Conservation (phyloP, 176 grass and related monocot genomes). For the Eragrostis curvula region DNA sequence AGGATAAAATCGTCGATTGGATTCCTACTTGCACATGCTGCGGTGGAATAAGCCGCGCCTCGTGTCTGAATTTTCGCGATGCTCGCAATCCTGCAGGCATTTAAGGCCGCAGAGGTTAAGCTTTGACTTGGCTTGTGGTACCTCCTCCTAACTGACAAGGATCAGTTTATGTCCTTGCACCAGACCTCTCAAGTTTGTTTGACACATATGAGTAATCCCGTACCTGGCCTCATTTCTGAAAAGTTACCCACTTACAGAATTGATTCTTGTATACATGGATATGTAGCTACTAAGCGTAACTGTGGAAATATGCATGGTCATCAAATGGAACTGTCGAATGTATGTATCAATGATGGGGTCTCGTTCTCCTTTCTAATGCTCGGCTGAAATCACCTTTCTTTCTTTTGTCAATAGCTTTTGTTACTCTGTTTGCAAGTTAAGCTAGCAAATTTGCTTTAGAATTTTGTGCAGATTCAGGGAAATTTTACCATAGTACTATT, state of each 20-base stretch:
- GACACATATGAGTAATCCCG: neutral
- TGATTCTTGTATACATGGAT: neutral
- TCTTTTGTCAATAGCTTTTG: neutral
- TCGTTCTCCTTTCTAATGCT: neutral
- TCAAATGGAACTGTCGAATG: neutral
- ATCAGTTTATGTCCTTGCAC: neutral
- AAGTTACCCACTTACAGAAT: neutral
- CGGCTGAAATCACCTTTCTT: neutral
- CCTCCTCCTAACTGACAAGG: neutral
- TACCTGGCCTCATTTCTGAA: neutral
- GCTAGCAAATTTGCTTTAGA: too few relatives aligned
- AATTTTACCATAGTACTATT: neutral
- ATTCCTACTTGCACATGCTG: neutral
- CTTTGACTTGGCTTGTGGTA: neutral
- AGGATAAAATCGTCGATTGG: neutral
- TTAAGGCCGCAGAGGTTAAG: neutral
- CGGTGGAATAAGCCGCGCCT: neutral
- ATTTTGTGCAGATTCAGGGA: too few relatives aligned
- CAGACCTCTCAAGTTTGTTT: neutral
- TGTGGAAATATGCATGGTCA: too few relatives aligned
- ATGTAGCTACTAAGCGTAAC: neutral
- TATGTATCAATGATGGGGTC: neutral
- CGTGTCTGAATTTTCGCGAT: neutral
- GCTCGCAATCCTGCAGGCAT: neutral
- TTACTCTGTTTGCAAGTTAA: neutral